These are phyloP conservation scores for Ceratocystiopsis minuta DNA, from an alignment of 2,329 filamentous ascomycete genomes.

Conservation along the genomic window DNA sequence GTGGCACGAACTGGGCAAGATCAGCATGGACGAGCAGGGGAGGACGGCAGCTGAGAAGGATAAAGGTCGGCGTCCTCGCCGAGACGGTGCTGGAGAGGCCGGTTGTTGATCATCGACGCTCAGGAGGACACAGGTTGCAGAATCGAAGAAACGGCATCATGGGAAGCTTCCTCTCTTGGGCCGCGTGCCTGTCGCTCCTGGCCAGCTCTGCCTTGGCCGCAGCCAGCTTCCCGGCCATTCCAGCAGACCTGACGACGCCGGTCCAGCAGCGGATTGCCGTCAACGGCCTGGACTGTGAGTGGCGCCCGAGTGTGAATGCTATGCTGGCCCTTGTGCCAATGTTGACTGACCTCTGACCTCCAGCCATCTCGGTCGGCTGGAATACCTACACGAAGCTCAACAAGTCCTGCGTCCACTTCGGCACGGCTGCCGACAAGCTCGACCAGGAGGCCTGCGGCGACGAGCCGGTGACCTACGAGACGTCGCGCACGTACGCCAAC, in stretches of 20 bases:
- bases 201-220: slow-evolving; percentile 2
- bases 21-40: too few relatives aligned
- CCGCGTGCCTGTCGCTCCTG: slow-evolving; percentile 5
- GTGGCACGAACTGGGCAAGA: too few relatives aligned
- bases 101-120: too few relatives aligned
- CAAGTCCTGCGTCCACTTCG: slow-evolving; percentile 32
- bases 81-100: too few relatives aligned
- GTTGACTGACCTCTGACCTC: not conserved
- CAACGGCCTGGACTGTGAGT: slow-evolving; percentile 27
- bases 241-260: slow-evolving; percentile 31
- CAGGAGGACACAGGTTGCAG: too few relatives aligned
- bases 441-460: slow-evolving; percentile 20
- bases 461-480: slow-evolving; percentile 29
- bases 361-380: slow-evolving; percentile 36
- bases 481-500: slow-evolving; percentile 36
- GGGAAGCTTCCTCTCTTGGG: not conserved
- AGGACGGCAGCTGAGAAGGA: too few relatives aligned
- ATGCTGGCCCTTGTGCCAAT: too few relatives aligned
- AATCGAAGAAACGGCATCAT: slow-evolving; percentile 8
- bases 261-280: slow-evolving; percentile 35
- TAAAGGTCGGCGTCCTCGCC: too few relatives aligned
- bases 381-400: slow-evolving; percentile 32
- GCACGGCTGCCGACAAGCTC: slow-evolving; percentile 22
- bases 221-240: slow-evolving; percentile 25
- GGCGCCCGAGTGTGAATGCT: not conserved